A percentile compares a stretch with the other conserved stretches of the same genome.
Evolutionary conservation across 139 green algal genomes (phyloP).

Genomic region (Auxenochlorella pyrenoidosa): DNA sequence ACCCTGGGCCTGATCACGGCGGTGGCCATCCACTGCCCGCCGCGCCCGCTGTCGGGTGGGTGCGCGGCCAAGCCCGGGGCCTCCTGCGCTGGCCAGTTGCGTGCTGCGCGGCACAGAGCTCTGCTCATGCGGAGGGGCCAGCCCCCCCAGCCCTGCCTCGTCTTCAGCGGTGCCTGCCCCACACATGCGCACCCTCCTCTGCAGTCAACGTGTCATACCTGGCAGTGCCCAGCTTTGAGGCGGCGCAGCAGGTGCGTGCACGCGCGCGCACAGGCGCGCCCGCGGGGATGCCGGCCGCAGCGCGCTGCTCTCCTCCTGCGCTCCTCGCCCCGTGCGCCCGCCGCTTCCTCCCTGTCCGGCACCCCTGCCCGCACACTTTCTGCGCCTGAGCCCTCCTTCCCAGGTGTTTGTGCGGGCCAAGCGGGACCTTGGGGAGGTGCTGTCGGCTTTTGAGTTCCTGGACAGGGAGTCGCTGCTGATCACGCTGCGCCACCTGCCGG

Average conservation of each 20-base stretch:
- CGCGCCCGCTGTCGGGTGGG: constrained; percentile 46
- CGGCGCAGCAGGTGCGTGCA: constrained; percentile 50
- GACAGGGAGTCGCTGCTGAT: constrained; percentile 79
- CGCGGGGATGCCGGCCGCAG: no score
- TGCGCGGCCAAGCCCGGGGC: no score
- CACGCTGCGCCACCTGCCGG: constrained; percentile 59
- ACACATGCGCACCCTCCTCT: no score
- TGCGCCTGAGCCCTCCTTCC: constrained; percentile 9
- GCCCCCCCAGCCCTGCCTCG: no score
- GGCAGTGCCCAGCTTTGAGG: constrained; percentile 66
- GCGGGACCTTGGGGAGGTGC: constrained; percentile 80
- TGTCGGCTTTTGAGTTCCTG: constrained; percentile 92
- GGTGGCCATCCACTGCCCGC: constrained; percentile 83
- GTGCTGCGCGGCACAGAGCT: no score
- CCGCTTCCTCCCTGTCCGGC: no score
- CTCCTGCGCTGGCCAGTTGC: no score
- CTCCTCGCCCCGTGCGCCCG: background rate
- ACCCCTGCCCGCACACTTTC: no score
- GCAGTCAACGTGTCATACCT: constrained; percentile 85
- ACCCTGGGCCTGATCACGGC: constrained; percentile 92
- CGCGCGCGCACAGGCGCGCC: no score
- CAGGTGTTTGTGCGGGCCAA: constrained; percentile 70
- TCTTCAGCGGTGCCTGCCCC: no score
- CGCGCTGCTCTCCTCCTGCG: background rate
- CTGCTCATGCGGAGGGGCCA: no score